phyloP scores from a whole-genome alignment of 768 basidiomycete genomes.

The Lactarius sp. region DNA sequence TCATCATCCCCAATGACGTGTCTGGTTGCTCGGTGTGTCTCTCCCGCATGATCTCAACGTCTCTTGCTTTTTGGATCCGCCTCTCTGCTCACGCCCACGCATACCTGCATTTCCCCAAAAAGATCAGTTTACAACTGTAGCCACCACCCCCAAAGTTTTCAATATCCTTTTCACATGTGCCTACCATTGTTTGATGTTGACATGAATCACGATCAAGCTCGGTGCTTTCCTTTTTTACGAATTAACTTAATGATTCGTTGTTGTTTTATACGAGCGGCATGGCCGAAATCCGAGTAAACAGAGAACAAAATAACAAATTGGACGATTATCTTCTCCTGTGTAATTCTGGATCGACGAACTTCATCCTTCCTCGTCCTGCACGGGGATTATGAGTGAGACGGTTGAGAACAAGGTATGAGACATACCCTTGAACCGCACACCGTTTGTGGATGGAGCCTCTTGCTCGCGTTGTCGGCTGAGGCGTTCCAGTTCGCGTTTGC shows the following conservation, averaged over 20 bases:
- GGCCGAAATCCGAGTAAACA: constrained; percentile 1
- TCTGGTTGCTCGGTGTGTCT: constrained; percentile 15
- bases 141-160: neutral
- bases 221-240: constrained; percentile 13
- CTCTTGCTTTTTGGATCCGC: constrained; percentile 22
- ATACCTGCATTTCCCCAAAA: constrained; percentile 22
- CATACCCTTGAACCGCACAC: constrained; percentile 63
- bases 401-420: neutral
- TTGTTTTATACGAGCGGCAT: constrained; percentile 13
- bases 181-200: constrained; percentile 16
- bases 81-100: constrained; percentile 21
- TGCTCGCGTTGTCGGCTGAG: constrained; percentile 39
- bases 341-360: constrained; percentile 56
- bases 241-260: constrained; percentile 20
- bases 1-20: neutral
- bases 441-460: constrained; percentile 34
- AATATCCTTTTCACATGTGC: constrained; percentile 1
- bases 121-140: constrained; percentile 17
- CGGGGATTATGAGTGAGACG: constrained; percentile 1
- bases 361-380: constrained; percentile 62
- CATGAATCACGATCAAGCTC: constrained; percentile 17
- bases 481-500: constrained; percentile 45
- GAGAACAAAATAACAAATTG: neutral
- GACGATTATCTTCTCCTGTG: constrained; percentile 29
- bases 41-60: constrained; percentile 19